Conservation (phyloP, 345 rosid genomes). For the Carallia brachiata region DNA sequence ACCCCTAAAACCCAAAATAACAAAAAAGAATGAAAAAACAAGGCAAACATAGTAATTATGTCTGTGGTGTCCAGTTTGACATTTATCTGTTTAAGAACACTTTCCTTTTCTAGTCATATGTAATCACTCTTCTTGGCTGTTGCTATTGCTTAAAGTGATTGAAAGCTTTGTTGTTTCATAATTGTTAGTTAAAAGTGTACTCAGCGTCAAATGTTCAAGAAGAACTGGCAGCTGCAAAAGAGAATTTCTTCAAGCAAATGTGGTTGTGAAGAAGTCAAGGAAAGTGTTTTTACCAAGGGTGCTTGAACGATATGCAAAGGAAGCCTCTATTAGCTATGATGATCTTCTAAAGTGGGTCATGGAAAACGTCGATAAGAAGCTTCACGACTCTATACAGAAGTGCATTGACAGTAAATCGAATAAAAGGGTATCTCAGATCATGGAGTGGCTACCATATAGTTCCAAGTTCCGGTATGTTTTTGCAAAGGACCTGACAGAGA, state of each 20-base stretch:
- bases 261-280: slow-evolving; percentile 54
- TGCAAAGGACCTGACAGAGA: slow-evolving; percentile 67
- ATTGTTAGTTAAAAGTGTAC: slow-evolving; percentile 64
- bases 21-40: too few relatives aligned
- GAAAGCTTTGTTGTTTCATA: not conserved
- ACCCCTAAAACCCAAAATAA: too few relatives aligned
- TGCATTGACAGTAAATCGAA: slow-evolving; percentile 46
- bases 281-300: slow-evolving; percentile 67
- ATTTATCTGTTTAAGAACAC: too few relatives aligned
- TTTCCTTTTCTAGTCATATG: too few relatives aligned
- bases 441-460: slow-evolving; percentile 75
- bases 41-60: too few relatives aligned
- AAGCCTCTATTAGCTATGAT: slow-evolving; percentile 52
- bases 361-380: slow-evolving; percentile 58
- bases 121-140: too few relatives aligned
- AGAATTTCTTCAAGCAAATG: slow-evolving; percentile 64
- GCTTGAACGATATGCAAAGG: slow-evolving; percentile 68
- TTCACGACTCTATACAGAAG: slow-evolving; percentile 51
- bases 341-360: slow-evolving; percentile 63
- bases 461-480: slow-evolving; percentile 71
- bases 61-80: too few relatives aligned
- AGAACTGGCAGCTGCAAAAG: slow-evolving; percentile 63
- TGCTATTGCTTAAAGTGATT: not conserved
- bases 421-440: slow-evolving; percentile 53
- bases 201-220: slow-evolving; percentile 56